A percentile compares a stretch with the other conserved stretches of the same genome.
Evolutionary conservation across 805 yeast species (phyloP).

Genomic region (Kuraishia floccosa): DNA sequence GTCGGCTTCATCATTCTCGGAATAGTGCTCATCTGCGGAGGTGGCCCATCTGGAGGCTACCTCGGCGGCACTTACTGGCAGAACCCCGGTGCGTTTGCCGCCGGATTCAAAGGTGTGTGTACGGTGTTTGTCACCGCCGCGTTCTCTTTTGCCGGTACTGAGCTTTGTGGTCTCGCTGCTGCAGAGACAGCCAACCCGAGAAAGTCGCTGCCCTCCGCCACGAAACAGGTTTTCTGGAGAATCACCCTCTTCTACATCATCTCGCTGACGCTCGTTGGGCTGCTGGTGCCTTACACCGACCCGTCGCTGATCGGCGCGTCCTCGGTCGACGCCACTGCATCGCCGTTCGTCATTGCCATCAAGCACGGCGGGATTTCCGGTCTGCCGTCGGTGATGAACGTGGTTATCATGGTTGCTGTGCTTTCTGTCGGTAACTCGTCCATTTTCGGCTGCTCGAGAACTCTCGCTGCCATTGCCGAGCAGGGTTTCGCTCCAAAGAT

Average conservation of each 20-base stretch:
- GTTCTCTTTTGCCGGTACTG: conserved; percentile 59
- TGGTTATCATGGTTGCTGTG: conserved; percentile 61
- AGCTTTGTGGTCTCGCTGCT: conserved; percentile 53
- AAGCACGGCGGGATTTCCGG: conserved; percentile 48
- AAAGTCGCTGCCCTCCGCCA: conserved; percentile 50
- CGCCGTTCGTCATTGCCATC: conserved; percentile 71
- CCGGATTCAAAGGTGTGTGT: conserved; percentile 52
- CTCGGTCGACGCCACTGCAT: conserved; percentile 44
- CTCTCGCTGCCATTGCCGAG: conserved; percentile 55
- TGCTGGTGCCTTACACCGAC: conserved; percentile 49
- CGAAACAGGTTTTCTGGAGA: conserved; percentile 58
- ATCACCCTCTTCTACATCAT: conserved; percentile 46
- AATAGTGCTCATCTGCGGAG: conserved; percentile 48
- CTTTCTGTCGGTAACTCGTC: conserved; percentile 72
- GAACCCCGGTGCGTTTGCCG: conserved; percentile 45
- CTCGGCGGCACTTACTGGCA: conserved; percentile 52
- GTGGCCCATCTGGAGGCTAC: conserved; percentile 46
- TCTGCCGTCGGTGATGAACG: conserved; percentile 65
- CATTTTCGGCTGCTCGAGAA: conserved; percentile 62
- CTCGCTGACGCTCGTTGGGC: conserved; percentile 41
- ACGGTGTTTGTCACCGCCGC: conserved; percentile 52
- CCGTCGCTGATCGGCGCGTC: conserved; percentile 35
- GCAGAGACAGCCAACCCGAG: conserved; percentile 56
- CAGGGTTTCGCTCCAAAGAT: conserved; percentile 58
- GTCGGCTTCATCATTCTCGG: conserved; percentile 46